Base-by-base conservation (phyloP, 2,329 filamentous ascomycete genomes). In the Verticillium alfalfae region DNA sequence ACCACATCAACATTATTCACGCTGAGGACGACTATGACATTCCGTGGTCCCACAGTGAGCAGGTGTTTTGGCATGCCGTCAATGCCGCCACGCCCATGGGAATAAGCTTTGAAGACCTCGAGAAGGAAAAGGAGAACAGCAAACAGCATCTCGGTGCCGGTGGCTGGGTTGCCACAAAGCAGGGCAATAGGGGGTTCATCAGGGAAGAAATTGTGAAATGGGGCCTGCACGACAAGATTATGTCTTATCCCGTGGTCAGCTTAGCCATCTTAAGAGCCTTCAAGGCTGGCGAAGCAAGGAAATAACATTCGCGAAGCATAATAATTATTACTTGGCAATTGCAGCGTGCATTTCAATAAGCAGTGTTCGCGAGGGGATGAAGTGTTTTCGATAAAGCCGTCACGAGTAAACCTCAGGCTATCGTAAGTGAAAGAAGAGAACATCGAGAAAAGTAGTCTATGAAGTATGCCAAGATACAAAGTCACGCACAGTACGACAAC, bases 151-250 rank as follows among this genome's bases (percentile, higher is more conserved):
- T 82, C 6, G 83, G 81, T 2, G 73, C 76, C 55, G 82, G 78
- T 2, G 84, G 84, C 0, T 83, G 79, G 66, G 71, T 78, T 10
- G 75, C 83, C 57, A 78, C 83, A 59, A 79, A 79, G 75, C 69
- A 66, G 56, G 81, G 79, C 0, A 63, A 70, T 10, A 75, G 75
- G 37, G 37, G 84, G 84, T 1, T 80, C 0, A 74, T 87, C n/a
- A 72, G 80, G 59, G 78, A 85, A 66, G 77, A 85, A 58, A 81
- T 87, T 7, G 62, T 84, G 5, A 83, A 83, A 69, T 79, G 81
- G 65, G 84, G 84, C 0, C 68, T 85, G 16, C 84, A 87, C 61
- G 84, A 87, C 70, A 75, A 78, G 38, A 79, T 85, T 57, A 86
- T 87, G 84, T 79, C 79, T 4, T 82, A 85, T 68, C 82, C 83